Conservation (phyloP, 2,329 filamentous ascomycete species). For the Cordyceps fumosorosea region DNA sequence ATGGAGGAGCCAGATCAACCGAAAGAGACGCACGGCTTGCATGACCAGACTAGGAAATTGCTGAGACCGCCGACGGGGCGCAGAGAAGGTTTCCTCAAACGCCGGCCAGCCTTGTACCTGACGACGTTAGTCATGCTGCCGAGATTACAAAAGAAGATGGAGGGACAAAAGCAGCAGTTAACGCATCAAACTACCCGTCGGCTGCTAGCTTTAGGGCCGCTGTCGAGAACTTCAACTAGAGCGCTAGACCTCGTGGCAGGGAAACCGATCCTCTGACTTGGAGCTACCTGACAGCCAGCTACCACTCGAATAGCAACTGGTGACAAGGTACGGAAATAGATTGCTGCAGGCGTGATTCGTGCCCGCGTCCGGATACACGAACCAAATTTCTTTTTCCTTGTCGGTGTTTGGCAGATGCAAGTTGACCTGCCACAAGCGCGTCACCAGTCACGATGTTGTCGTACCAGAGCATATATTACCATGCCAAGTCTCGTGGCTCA, state of each 20-base stretch:
- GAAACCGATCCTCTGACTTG: neutral
- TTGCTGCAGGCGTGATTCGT: neutral
- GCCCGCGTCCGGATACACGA: neutral
- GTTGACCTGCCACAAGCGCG: neutral
- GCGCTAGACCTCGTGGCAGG: neutral
- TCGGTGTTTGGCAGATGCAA: neutral
- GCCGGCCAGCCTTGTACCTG: neutral
- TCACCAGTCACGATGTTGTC: neutral
- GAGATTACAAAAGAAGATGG: neutral
- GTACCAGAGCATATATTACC: neutral
- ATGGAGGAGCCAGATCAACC: conserved; percentile 21
- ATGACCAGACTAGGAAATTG: conserved; percentile 34
- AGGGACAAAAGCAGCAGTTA: neutral
- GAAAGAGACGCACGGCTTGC: conserved; percentile 25
- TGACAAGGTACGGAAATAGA: neutral
- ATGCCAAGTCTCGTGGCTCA: conserved; percentile 3
- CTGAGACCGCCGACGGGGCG: neutral
- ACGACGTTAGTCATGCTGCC: neutral
- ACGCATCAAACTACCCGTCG: neutral
- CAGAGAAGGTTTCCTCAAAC: neutral
- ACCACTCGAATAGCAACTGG: neutral
- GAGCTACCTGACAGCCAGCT: neutral
- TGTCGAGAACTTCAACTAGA: neutral
- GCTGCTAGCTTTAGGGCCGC: neutral
- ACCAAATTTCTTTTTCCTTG: neutral